Base-by-base conservation (phyloP, 164 flowering plant genomes). In the Warburgia ugandensis region DNA sequence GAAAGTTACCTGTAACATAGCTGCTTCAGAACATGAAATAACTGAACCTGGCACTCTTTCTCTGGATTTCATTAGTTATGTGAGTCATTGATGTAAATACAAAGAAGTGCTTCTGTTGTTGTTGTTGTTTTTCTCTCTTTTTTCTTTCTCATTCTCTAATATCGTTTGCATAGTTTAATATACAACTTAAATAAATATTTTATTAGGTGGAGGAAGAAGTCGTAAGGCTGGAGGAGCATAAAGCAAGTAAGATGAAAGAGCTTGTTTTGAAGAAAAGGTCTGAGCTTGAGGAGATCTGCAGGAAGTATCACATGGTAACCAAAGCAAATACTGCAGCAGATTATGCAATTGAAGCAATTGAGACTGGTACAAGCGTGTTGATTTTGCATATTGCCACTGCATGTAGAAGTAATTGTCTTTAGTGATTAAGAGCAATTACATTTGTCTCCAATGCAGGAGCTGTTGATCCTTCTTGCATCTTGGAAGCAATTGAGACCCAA, bases 171-270 rank as follows among this genome's bases (percentile, higher is more conserved):
- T n/a, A n/a, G n/a, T n/a, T n/a, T n/a, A n/a, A n/a, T n/a, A 31
- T 17, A 26, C 20, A 51, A 26, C 19, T 13, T 22, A 35, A 19
- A 39, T 52, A 20, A 37, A 41, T 13, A 20, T 60, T 11, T 61
- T 27, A 49, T 67, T 68, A 92, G 98, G 89, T 79, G 50, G 95
- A 82, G 68, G 77, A 68, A 52, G 99, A 92, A 68, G 96, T 94
- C 2, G 61, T 62, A 38, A 72, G 95, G 48, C 68, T 92, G 67
- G 95, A 92, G 62, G 81, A 77, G 51, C 50, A 86, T 64, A 88
- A 92, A 68, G 56, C 86, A 45, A 88, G 92, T 73, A 92, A 84
- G 66, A 80, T 92, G 92, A 89, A 92, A 72, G 99, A 92, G 54
- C 86, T 92, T 63, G 84, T 88, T 16, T 48, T 84, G 54, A 86